Conservation (phyloP, 345 rosid genomes). For the Citrus mangshanensis region DNA sequence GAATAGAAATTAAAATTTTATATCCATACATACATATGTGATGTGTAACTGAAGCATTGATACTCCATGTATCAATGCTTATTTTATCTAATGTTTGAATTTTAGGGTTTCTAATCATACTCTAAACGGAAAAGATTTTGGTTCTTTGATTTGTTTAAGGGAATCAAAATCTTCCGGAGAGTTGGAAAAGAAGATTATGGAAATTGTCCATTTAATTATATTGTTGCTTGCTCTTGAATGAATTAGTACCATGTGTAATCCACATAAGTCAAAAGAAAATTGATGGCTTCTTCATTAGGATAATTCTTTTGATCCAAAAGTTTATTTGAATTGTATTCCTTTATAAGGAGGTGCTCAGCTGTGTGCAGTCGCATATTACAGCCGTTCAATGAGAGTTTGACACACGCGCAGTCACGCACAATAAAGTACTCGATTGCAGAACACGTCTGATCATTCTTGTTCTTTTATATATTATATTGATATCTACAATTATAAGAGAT, state of each 20-base stretch:
- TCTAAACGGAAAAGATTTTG: background rate
- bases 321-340: background rate
- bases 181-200: background rate
- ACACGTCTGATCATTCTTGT: no score
- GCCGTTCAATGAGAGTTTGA: no score
- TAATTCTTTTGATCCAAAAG: background rate
- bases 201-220: background rate
- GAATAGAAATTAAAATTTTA: background rate
- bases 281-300: background rate
- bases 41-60: slow-evolving; percentile 18
- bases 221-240: background rate
- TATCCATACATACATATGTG: background rate
- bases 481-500: no score
- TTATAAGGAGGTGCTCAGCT: no score
- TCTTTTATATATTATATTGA: no score
- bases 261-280: background rate
- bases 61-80: slow-evolving; percentile 3
- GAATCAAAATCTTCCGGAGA: background rate
- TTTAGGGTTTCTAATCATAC: background rate
- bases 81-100: background rate
- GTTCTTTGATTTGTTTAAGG: background rate
- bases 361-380: no score
- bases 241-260: slow-evolving; percentile 3
- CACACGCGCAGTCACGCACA: no score
- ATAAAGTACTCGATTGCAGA: no score